phyloP scores from a whole-genome alignment of 106 monocot genomes.

The Apostasia ramifera region DNA sequence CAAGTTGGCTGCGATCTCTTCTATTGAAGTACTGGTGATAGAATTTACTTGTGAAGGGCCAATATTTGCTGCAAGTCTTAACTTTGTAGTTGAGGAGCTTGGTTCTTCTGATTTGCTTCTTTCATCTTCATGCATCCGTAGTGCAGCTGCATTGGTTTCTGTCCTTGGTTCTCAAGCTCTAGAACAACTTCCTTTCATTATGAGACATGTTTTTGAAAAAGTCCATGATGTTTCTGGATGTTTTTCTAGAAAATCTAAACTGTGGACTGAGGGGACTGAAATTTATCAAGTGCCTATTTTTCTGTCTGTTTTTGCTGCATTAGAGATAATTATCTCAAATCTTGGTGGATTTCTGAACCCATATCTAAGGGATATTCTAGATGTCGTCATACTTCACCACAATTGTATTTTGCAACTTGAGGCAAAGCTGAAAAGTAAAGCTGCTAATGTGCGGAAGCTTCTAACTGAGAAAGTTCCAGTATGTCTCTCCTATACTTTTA shows the following conservation, averaged over 20 bases:
- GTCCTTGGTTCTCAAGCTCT: constrained; percentile 84
- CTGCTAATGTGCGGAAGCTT: constrained; percentile 55
- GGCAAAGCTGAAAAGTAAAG: constrained; percentile 45
- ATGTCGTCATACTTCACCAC: constrained; percentile 58
- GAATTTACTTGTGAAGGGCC: constrained; percentile 40
- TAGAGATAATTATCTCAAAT: constrained; percentile 64
- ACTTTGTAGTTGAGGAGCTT: constrained; percentile 45
- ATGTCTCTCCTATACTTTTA: constrained; percentile 17
- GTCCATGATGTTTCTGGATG: constrained; percentile 28
- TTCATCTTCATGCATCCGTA: constrained; percentile 55
- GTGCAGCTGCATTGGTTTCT: constrained; percentile 39
- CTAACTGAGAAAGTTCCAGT: constrained; percentile 79
- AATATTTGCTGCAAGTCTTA: constrained; percentile 38
- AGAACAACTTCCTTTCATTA: constrained; percentile 59
- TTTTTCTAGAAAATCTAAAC: constrained; percentile 10
- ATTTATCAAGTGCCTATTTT: constrained; percentile 23
- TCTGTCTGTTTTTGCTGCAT: constrained; percentile 28
- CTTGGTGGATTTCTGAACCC: constrained; percentile 82
- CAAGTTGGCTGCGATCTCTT: constrained; percentile 61
- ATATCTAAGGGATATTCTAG: constrained; percentile 71
- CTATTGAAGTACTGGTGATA: constrained; percentile 64
- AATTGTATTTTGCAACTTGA: constrained; percentile 51
- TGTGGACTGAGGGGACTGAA: constrained; percentile 15
- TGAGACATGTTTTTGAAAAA: constrained; percentile 48
- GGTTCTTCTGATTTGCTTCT: constrained; percentile 41